Conservation (phyloP, 257 asterid genomes). For the Solanum tarijense region DNA sequence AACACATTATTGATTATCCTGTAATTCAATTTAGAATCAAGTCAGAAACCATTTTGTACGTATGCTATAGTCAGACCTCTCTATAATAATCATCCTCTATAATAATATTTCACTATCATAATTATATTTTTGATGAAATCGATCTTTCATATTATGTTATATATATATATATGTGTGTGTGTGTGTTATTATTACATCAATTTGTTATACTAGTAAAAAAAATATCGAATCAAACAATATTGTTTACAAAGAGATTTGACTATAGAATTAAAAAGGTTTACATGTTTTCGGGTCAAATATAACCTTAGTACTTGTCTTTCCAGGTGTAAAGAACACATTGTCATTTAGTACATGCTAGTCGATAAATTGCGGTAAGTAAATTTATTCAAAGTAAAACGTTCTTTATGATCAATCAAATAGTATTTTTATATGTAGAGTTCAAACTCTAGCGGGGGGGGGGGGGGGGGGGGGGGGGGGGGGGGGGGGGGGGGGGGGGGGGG, state of each 20-base stretch:
- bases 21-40: background rate
- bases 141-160: too few species aligned
- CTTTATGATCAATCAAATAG: too few species aligned
- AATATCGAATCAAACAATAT: background rate
- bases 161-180: too few species aligned
- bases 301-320: background rate
- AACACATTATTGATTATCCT: background rate
- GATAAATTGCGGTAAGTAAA: background rate
- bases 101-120: background rate
- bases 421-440: background rate
- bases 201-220: background rate
- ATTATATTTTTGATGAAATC: fast-evolving
- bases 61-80: fast-evolving
- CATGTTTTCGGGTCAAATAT: background rate
- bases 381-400: too few species aligned
- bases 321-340: background rate
- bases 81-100: too few species aligned
- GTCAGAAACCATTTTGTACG: background rate
- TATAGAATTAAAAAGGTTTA: background rate
- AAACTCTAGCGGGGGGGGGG: background rate
- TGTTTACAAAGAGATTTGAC: background rate
- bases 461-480: too few species aligned
- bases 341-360: background rate
- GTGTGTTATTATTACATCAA: background rate
- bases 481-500: too few species aligned